Percentiles rank a stretch among this genome's conserved stretches.
Evolutionary conservation across 2,329 filamentous ascomycete genomes (phyloP).

Genomic region (Zopfia rhizophila): DNA sequence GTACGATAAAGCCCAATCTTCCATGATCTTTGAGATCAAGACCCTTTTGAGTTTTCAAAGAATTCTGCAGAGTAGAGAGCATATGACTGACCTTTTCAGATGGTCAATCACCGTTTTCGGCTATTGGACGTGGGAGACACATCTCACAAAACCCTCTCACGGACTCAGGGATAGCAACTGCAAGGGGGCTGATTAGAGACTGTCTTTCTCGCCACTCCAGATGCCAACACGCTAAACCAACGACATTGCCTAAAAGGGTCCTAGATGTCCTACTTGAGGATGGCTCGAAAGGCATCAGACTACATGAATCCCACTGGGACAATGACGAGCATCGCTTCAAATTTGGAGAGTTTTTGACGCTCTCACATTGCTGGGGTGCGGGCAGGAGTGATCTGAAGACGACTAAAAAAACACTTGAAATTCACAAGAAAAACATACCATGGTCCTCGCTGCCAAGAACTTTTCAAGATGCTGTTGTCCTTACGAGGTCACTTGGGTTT

Average conservation of each 20-base stretch:
- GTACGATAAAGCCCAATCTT: too few species aligned
- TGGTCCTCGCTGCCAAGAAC: conserved; percentile 43
- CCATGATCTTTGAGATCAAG: too few species aligned
- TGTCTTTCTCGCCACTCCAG: conserved; percentile 44
- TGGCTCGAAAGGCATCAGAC: conserved; percentile 40
- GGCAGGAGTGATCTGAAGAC: conserved; percentile 41
- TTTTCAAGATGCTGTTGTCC: conserved; percentile 47
- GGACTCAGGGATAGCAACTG: conserved; percentile 37
- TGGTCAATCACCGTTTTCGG: conserved; percentile 47
- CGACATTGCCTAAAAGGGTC: conserved; percentile 41
- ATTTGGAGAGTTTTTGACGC: conserved; percentile 44
- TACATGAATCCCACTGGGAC: conserved; percentile 42
- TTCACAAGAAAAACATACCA: conserved; percentile 39
- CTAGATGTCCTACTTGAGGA: conserved; percentile 40
- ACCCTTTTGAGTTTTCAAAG: too few species aligned
- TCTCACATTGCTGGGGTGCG: conserved; percentile 47
- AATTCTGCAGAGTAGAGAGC: too few species aligned
- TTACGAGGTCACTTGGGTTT: conserved; percentile 47
- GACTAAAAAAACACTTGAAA: conserved; percentile 36
- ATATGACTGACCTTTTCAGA: conserved; percentile 37
- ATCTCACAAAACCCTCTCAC: conserved; percentile 43
- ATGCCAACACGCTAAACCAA: conserved; percentile 36
- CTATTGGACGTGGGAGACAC: conserved; percentile 45
- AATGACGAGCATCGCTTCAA: conserved; percentile 38
- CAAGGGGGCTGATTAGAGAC: conserved; percentile 38